Percentiles rank a stretch among this genome's conserved stretches.
These are phyloP conservation scores for Aspergillus chevalieri DNA, from an alignment of 2,329 filamentous ascomycete genomes.

Conservation along the genomic window DNA sequence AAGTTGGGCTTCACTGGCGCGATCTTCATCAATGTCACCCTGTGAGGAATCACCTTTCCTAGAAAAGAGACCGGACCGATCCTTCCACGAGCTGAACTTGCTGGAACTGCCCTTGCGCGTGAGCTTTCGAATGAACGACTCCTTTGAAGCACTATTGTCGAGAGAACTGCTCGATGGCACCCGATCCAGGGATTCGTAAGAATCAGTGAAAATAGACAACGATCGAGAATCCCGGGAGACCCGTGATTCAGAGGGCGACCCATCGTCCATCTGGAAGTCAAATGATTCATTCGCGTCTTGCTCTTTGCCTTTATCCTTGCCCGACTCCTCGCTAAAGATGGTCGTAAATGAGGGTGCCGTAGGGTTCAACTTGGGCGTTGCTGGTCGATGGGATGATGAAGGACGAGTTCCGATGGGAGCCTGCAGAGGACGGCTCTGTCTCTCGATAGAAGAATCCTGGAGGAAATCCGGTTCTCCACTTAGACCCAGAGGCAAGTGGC, in stretches of 20 bases:
- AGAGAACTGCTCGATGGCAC: conserved; percentile 38
- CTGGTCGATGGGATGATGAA: conserved; percentile 49
- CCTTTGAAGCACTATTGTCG: conserved; percentile 36
- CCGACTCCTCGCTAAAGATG: conserved; percentile 51
- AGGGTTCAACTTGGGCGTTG: conserved; percentile 68
- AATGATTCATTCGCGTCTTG: conserved; percentile 26
- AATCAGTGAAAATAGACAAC: conserved; percentile 40
- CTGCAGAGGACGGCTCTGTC: conserved; percentile 48
- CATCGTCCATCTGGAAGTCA: conserved; percentile 30
- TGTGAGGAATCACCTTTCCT: conserved; percentile 40
- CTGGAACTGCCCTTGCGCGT: conserved; percentile 46
- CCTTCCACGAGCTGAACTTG: conserved; percentile 50
- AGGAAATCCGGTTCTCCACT: conserved; percentile 45
- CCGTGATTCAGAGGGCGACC: conserved; percentile 41
- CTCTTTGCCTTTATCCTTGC: conserved; percentile 36
- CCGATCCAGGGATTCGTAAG: conserved; percentile 44
- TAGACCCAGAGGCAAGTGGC: conserved; percentile 52
- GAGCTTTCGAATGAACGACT: conserved; percentile 48
- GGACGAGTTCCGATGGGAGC: conserved; percentile 76
- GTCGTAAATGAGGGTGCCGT: conserved; percentile 82
- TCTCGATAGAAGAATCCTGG: conserved; percentile 43
- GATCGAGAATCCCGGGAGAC: conserved; percentile 41
- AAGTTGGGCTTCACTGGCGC: conserved; percentile 32
- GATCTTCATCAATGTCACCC: conserved; percentile 42
- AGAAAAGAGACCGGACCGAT: conserved; percentile 42